Base-by-base conservation (phyloP, 306 rosid species). In the Dalbergia cultrata region DNA sequence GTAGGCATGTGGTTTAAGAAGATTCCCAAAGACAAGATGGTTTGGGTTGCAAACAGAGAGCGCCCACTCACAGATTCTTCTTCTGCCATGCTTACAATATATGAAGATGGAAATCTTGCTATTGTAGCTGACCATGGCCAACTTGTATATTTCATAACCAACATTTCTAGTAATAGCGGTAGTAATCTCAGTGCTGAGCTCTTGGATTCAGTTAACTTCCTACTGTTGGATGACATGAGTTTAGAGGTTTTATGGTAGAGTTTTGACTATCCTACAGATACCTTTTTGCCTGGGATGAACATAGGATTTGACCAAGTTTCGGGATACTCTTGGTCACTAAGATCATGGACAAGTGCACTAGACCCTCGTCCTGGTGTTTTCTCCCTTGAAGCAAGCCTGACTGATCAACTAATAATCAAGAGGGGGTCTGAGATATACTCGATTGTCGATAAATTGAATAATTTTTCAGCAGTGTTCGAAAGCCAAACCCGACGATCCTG, bases 31-130 rank as follows among this genome's bases (percentile, higher is more conserved):
- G 50, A 54, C 4, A 34, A 54, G 7, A 16, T 33, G 35, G 52
- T 72, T 72, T 72, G 76, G 76, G 76, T 54, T 72, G 76, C 65
- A 11, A 54, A 37, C 14, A 72, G 66, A n/a, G 5, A 37, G 8
- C 2, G 0, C 4, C 4, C 76, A 5, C 0, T 22, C 50, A 5
- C 7, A 5, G 16, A 58, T 26, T 26, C 31, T 13, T 43, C 78
- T 43, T 39, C 39, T 19, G 78, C 57, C 5, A 5, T 19, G 58
- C 57, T 59, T 8, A 58, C 26, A 4, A 14, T 74, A 37, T 0
- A 14, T 21, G 5, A 22, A 3, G 21, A 72, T 7, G 78, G 78
- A 41, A 74, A 74, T 43, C 57, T 59, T 64, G 70, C 9, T 9
- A 34, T 74, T 41, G 4, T 12, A 14, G 5, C 3, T 26, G 31